These are phyloP conservation scores for Suillus decipiens DNA, from an alignment of 768 basidiomycete species.

Conservation along the genomic window DNA sequence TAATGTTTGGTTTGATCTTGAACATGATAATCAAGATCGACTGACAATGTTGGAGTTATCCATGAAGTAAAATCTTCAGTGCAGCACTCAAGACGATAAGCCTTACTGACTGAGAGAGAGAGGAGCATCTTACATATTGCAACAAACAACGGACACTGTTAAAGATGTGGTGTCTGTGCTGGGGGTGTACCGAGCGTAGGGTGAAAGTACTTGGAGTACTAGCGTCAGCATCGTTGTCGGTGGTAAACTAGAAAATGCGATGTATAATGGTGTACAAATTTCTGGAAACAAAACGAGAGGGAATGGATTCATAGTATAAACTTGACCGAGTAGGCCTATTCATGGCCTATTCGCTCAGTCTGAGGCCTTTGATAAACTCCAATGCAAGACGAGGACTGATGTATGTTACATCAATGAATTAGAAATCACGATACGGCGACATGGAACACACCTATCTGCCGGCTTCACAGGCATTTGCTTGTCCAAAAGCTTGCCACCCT, in stretches of 20 bases:
- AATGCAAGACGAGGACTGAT: constrained; percentile 63
- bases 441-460: constrained; percentile 62
- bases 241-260: neutral
- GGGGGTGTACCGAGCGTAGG: no score
- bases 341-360: constrained; percentile 13
- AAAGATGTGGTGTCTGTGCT: no score
- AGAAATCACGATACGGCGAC: neutral
- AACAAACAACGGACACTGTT: no score
- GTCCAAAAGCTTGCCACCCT: constrained; percentile 87
- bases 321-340: neutral
- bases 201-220: no score
- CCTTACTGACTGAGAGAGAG: no score
- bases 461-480: constrained; percentile 87
- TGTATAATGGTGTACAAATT: neutral
- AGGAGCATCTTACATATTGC: no score
- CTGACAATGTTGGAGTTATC: no score
- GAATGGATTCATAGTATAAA: neutral
- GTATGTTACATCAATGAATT: neutral
- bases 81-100: no score
- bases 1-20: no score
- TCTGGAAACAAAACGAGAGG: neutral
- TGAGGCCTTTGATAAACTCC: constrained; percentile 60
- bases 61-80: no score
- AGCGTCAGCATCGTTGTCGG: neutral
- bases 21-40: no score